Percentiles rank a stretch among this genome's conserved stretches.
phyloP scores from a whole-genome alignment of 1,284 basidiomycete species.

The Thecaphora thlaspeos region DNA sequence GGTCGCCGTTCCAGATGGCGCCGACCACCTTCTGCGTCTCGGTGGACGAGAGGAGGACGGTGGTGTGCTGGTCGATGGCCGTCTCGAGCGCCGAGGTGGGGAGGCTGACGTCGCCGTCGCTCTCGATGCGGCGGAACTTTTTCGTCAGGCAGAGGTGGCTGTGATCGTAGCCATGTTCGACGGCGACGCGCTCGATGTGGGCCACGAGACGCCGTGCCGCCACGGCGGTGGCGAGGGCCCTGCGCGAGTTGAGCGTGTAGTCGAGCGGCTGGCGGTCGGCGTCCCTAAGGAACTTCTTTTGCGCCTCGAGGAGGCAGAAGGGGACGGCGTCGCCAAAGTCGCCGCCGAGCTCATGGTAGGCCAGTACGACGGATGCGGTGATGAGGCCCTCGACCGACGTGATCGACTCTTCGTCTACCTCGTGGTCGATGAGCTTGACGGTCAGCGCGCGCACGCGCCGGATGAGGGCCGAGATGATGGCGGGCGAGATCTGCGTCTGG shows the following conservation, averaged over 20 bases:
- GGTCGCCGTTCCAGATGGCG: conserved; percentile 43
- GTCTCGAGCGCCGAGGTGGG: conserved; percentile 42
- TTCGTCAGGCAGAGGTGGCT: conserved; percentile 37
- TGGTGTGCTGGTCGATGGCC: conserved; percentile 45
- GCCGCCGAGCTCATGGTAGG: conserved; percentile 41
- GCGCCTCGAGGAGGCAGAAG: conserved; percentile 40
- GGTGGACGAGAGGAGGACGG: conserved; percentile 31
- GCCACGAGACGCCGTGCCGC: conserved; percentile 40
- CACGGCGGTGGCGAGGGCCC: conserved; percentile 38
- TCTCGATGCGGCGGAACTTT: conserved; percentile 35
- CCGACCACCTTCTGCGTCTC: conserved; percentile 30
- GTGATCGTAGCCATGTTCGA: conserved; percentile 10
- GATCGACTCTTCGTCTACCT: conserved; percentile 40
- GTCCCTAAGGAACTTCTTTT: conserved; percentile 27
- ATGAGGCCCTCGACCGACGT: conserved; percentile 36
- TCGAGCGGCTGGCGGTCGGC: conserved; percentile 20
- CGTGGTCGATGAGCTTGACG: conserved; percentile 32
- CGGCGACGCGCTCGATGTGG: conserved; percentile 20
- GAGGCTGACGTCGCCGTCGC: conserved; percentile 32
- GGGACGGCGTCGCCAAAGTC: conserved; percentile 45
- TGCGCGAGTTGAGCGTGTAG: conserved; percentile 15
- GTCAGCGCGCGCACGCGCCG: conserved; percentile 35
- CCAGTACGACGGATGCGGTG: conserved; percentile 21
- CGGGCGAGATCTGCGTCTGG: conserved; percentile 13
- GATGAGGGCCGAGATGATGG: conserved; percentile 37